Base-by-base conservation (phyloP, 768 basidiomycete genomes). In the Suillus occidentalis region DNA sequence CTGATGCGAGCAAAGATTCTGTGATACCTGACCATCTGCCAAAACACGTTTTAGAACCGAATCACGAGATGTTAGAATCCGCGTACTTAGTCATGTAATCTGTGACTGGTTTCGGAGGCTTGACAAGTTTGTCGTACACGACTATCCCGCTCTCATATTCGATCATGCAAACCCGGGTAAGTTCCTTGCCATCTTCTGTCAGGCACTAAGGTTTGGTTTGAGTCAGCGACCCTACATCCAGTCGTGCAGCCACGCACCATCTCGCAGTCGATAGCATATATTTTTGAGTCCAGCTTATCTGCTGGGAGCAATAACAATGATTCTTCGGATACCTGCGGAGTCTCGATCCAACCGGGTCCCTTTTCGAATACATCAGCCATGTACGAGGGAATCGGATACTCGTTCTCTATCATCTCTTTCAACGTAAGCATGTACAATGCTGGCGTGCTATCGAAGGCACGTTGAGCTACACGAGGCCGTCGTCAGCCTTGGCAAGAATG, bases 251-350 rank as follows among this genome's bases (percentile, higher is more conserved):
- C 12, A 71, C 86, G 61, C 65, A 94, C 96, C 97, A 98, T 98
- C 76, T 98, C 97, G 75, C 97, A 99, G 81, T 99, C 97, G 56
- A 99, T 85, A 0, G 94, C 93, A 63, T 92, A 89, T 31, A 97
- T 84, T 65, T 79, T 82, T 5, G 84, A 81, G 53, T 73, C 73
- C n/a, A 70, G 72, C 37, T 71, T 76, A 22, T 77, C 50, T 59
- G 73, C 60, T 63, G 72, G 72, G 3, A 76, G 71, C 20, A 77
- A 67, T n/a, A 78, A 55, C 40, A 79, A 60, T 4, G 77, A 68
- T 37, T 76, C 71, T 45, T 76, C 70, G 2, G 68, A 61, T 0
- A 80, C 75, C 63, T 86, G 76, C 2, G 94, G 90, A 0, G 91
- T 94, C 77, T 98, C 93, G 7, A 92, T 77, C 94, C 94, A 97